These are phyloP conservation scores for Zalaria obscura DNA, from an alignment of 2,329 filamentous ascomycete species.

Conservation along the genomic window DNA sequence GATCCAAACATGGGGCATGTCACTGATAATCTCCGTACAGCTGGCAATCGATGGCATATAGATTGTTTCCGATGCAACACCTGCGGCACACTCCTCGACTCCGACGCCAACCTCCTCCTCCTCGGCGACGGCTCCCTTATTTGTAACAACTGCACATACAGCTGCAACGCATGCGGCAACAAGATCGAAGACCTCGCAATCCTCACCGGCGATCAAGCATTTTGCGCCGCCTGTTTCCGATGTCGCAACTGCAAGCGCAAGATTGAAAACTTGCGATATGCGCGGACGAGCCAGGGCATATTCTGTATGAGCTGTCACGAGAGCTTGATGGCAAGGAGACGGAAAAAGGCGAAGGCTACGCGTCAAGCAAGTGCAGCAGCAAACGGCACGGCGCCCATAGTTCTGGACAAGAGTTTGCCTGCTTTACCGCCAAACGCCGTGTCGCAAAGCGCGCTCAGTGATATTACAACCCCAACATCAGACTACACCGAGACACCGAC, in stretches of 20 bases:
- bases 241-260: slow-evolving; percentile 98
- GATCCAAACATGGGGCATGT: slow-evolving; percentile 6
- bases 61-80: slow-evolving; percentile 98
- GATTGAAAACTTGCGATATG: slow-evolving; percentile 96
- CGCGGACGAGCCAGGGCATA: slow-evolving; percentile 92
- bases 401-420: slow-evolving; percentile 83
- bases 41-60: slow-evolving; percentile 95
- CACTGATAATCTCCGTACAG: slow-evolving; percentile 34
- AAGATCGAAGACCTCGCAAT: slow-evolving; percentile 98
- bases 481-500: slow-evolving; percentile 55
- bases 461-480: slow-evolving; percentile 41
- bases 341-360: slow-evolving; percentile 62
- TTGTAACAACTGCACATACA: slow-evolving; percentile 99
- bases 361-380: slow-evolving; percentile 17
- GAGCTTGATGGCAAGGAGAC: slow-evolving; percentile 79
- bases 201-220: slow-evolving; percentile 92
- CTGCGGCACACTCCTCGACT: slow-evolving; percentile 89
- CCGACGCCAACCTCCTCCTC: slow-evolving; percentile 90
- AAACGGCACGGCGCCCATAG: slow-evolving; percentile 39
- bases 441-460: slow-evolving; percentile 46
- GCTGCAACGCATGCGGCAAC: slow-evolving; percentile 88
- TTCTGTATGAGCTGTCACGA: slow-evolving; percentile 99
- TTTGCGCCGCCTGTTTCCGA: slow-evolving; percentile 92
- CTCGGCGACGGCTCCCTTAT: slow-evolving; percentile 96
- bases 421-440: slow-evolving; percentile 70